These are phyloP conservation scores for Paecilomyces fulvus DNA, from an alignment of 2,329 filamentous ascomycete species.

Conservation along the genomic window DNA sequence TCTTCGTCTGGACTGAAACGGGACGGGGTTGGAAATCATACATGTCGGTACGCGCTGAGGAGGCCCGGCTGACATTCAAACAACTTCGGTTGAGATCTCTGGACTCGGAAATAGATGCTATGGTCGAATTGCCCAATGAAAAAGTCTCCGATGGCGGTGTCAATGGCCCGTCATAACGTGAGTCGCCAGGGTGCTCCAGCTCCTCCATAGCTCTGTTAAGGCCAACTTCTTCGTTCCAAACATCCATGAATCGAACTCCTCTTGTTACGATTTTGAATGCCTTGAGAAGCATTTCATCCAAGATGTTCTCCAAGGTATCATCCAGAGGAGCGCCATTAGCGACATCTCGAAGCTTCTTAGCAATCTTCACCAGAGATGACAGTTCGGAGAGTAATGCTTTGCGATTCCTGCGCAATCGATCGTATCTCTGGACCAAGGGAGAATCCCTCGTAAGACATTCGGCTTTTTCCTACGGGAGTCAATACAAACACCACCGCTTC, in stretches of 20 bases:
- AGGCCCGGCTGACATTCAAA: slow-evolving; percentile 17
- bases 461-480: slow-evolving; percentile 62
- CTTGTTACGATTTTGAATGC: slow-evolving; percentile 92
- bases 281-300: slow-evolving; percentile 89
- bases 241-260: slow-evolving; percentile 80
- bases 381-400: slow-evolving; percentile 86
- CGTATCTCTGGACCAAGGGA: slow-evolving; percentile 62
- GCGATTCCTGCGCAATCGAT: slow-evolving; percentile 67
- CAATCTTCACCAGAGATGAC: slow-evolving; percentile 78
- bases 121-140: slow-evolving; percentile 12
- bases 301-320: slow-evolving; percentile 44
- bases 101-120: slow-evolving; percentile 20
- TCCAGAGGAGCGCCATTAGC: slow-evolving; percentile 43
- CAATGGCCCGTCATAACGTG: slow-evolving; percentile 23
- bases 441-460: slow-evolving; percentile 81
- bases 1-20: slow-evolving; percentile 35
- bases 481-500: slow-evolving; percentile 6
- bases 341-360: slow-evolving; percentile 73
- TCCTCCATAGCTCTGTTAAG: slow-evolving; percentile 34
- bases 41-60: slow-evolving; percentile 16
- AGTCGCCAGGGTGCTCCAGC: slow-evolving; percentile 20
- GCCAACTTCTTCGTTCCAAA: slow-evolving; percentile 57
- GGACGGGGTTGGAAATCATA: slow-evolving; percentile 20
- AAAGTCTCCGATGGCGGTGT: slow-evolving; percentile 34
- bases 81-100: slow-evolving; percentile 25